These are phyloP conservation scores for Fusarium metavorans DNA, from an alignment of 2,329 filamentous ascomycete species.

Conservation along the genomic window DNA sequence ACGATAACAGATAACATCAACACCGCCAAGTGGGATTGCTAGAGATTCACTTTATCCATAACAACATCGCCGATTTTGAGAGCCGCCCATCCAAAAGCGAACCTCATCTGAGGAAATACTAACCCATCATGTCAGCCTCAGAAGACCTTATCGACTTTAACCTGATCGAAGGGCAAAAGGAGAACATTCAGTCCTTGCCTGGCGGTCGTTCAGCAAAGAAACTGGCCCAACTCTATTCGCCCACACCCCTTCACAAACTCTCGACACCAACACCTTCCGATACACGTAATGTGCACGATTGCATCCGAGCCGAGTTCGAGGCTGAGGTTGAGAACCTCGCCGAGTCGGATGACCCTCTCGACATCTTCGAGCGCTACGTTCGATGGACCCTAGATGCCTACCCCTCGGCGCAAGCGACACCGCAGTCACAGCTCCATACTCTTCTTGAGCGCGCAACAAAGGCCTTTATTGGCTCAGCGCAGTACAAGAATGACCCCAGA, in stretches of 20 bases:
- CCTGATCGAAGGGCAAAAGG: constrained; percentile 95
- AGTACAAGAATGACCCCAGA: constrained; percentile 95
- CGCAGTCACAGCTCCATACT: constrained; percentile 88
- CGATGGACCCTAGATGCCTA: constrained; percentile 97
- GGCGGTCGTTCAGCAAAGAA: constrained; percentile 89
- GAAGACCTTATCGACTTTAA: constrained; percentile 80
- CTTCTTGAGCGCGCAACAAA: constrained; percentile 95
- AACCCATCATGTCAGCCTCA: constrained; percentile 59
- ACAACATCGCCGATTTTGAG: constrained; percentile 22
- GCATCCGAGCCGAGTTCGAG: constrained; percentile 86
- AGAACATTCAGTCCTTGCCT: constrained; percentile 95
- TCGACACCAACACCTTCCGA: constrained; percentile 76
- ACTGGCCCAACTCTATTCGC: constrained; percentile 84
- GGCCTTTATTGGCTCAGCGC: constrained; percentile 82
- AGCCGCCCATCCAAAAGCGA: constrained; percentile 20
- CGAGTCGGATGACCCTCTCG: constrained; percentile 94
- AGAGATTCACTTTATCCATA: constrained; percentile 22
- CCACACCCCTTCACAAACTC: constrained; percentile 69
- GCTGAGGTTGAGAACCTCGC: constrained; percentile 80
- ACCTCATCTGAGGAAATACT: constrained; percentile 35
- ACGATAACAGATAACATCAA: constrained; percentile 41
- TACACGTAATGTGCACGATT: constrained; percentile 82
- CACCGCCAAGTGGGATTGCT: constrained; percentile 4
- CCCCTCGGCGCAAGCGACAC: constrained; percentile 90
- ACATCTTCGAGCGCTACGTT: constrained; percentile 96